Percentiles rank a stretch among this genome's conserved stretches.
Evolutionary conservation across 2,329 filamentous ascomycete genomes (phyloP).

Genomic region (Colletotrichum eremochloae): DNA sequence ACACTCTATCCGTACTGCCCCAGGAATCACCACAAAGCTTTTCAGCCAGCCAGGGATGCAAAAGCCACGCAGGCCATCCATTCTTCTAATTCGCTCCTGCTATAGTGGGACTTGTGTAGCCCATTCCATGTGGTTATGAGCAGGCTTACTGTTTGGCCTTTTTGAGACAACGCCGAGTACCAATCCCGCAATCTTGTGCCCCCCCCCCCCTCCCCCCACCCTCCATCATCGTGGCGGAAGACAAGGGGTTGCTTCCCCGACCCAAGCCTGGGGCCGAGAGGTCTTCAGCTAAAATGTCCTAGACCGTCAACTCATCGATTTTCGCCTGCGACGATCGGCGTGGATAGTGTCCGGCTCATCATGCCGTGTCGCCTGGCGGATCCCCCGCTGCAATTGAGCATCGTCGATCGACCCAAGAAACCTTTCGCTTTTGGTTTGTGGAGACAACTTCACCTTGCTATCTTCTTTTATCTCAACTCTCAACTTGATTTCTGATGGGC

Average conservation of each 20-base stretch:
- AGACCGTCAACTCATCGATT: neutral
- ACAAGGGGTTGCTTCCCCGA: conserved; percentile 12
- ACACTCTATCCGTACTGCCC: no score
- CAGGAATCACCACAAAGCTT: neutral
- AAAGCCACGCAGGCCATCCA: neutral
- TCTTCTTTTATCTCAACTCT: neutral
- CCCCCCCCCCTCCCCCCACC: neutral
- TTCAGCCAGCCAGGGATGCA: neutral
- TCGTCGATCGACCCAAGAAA: neutral
- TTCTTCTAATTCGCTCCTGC: neutral
- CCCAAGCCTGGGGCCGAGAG: neutral
- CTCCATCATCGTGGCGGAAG: conserved; percentile 11
- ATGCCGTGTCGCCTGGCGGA: neutral
- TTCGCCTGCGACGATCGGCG: conserved; percentile 1
- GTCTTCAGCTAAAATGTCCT: neutral
- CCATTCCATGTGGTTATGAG: neutral
- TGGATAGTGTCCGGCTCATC: conserved; percentile 2
- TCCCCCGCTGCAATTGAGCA: conserved; percentile 7
- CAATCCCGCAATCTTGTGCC: neutral
- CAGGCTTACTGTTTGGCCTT: neutral
- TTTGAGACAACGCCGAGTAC: conserved; percentile 12
- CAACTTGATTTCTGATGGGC: neutral
- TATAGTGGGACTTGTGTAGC: neutral
- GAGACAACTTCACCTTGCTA: neutral
- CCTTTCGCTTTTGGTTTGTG: neutral